Evolutionary conservation across 78 protist genomes (phyloP).

Genomic region (Parvularia atlantis): DNA sequence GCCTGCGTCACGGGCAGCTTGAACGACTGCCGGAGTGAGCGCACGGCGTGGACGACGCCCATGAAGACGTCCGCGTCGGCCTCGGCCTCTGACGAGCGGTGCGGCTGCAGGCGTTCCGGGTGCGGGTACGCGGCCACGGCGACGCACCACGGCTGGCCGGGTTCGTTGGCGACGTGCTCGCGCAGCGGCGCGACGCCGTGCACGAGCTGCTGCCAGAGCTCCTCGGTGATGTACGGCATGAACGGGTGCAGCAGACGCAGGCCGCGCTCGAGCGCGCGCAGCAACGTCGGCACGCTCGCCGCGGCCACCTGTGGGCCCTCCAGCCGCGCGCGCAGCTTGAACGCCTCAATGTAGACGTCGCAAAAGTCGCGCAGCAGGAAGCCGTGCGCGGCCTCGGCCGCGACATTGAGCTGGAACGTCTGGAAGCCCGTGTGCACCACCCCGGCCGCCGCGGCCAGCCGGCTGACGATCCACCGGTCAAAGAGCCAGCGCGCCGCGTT

Average conservation of each 20-base stretch:
- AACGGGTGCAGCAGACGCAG: constrained; percentile 88
- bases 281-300: too few relatives aligned
- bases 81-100: too few relatives aligned
- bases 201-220: constrained; percentile 61
- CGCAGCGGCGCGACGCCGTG: background rate
- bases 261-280: constrained; percentile 52
- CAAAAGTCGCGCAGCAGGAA: constrained; percentile 60
- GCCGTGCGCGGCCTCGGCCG: constrained; percentile 36
- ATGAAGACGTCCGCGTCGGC: too few relatives aligned
- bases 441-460: constrained; percentile 41
- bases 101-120: too few relatives aligned
- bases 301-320: background rate
- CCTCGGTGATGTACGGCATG: constrained; percentile 97
- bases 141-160: too few relatives aligned
- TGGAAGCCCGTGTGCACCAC: constrained; percentile 27
- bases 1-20: too few relatives aligned
- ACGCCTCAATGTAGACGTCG: constrained; percentile 82
- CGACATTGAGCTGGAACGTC: background rate
- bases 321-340: background rate
- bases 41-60: too few relatives aligned
- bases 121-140: too few relatives aligned
- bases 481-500: too few relatives aligned
- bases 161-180: too few relatives aligned
- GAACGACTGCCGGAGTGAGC: too few relatives aligned
- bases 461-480: constrained; percentile 85